Conservation (phyloP, 257 asterid genomes). For the Fraxinus anomala region DNA sequence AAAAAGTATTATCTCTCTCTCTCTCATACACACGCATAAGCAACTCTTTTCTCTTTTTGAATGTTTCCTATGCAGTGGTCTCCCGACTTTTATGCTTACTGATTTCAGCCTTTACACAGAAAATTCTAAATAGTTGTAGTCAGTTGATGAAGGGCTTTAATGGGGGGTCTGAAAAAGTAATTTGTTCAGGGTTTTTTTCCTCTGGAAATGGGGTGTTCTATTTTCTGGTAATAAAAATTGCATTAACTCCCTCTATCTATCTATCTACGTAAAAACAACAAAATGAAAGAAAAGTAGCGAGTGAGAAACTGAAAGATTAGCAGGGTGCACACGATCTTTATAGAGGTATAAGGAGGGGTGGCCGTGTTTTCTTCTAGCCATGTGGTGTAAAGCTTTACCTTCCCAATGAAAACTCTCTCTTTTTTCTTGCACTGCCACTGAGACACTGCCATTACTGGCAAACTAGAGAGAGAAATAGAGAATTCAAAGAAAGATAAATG, state of each 20-base stretch:
- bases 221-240: neutral
- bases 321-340: slow-evolving; percentile 37
- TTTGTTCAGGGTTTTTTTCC: slow-evolving; percentile 39
- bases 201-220: slow-evolving; percentile 36
- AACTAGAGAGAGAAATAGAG: slow-evolving; percentile 31
- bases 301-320: slow-evolving; percentile 16
- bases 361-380: slow-evolving; percentile 19
- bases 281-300: neutral
- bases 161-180: slow-evolving; percentile 27
- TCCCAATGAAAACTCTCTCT: slow-evolving; percentile 84
- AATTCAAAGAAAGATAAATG: slow-evolving; percentile 23
- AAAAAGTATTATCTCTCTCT: neutral
- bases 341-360: slow-evolving; percentile 13
- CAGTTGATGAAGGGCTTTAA: neutral
- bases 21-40: slow-evolving; percentile 52
- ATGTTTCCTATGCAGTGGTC: slow-evolving; percentile 44
- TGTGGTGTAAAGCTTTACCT: slow-evolving; percentile 58
- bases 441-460: slow-evolving; percentile 73
- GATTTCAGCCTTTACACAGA: slow-evolving; percentile 74
- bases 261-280: slow-evolving; percentile 24
- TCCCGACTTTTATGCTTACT: slow-evolving; percentile 92
- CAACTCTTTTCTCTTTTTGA: slow-evolving; percentile 36
- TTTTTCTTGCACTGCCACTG: slow-evolving; percentile 78
- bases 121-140: slow-evolving; percentile 52
- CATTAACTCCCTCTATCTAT: slow-evolving; percentile 11